A percentile compares a stretch with the other conserved stretches of the same genome.
Evolutionary conservation across 176 grass and related monocot species (phyloP).

Genomic region (Avena eriantha): DNA sequence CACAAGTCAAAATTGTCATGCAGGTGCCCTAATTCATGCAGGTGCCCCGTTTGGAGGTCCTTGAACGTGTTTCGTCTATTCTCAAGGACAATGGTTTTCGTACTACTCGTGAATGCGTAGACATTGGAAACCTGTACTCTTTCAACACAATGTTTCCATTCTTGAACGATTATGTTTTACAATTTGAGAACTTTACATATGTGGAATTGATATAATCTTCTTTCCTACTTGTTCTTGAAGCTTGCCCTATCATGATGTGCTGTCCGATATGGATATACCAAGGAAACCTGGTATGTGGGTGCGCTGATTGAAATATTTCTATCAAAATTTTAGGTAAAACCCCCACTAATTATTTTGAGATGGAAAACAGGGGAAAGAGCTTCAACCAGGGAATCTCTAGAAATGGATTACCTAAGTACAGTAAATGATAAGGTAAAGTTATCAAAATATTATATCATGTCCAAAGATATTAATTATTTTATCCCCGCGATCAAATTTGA

Average conservation of each 20-base stretch:
- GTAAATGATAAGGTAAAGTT: neutral
- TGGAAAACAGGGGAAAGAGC: neutral
- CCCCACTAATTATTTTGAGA: neutral
- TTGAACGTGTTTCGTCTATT: neutral
- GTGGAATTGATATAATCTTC: neutral
- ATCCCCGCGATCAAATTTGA: neutral
- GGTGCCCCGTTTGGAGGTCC: neutral
- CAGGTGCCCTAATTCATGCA: conserved; percentile 9
- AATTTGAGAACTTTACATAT: neutral
- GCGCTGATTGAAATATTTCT: neutral
- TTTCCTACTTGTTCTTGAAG: neutral
- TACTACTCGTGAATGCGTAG: neutral
- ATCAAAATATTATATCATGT: neutral
- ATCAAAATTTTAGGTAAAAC: neutral
- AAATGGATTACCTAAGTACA: neutral
- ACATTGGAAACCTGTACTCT: neutral
- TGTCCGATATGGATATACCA: neutral
- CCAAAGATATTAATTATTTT: neutral
- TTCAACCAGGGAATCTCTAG: neutral
- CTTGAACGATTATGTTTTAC: neutral
- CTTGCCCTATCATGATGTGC: neutral
- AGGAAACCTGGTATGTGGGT: neutral
- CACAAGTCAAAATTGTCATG: neutral
- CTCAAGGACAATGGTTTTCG: conserved; percentile 24
- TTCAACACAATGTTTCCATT: neutral